Evolutionary conservation across 1,139 yeast species (phyloP), one percentile per base, ranked within the genome.

Genomic region (Wickerhamiella infanticola): DNA sequence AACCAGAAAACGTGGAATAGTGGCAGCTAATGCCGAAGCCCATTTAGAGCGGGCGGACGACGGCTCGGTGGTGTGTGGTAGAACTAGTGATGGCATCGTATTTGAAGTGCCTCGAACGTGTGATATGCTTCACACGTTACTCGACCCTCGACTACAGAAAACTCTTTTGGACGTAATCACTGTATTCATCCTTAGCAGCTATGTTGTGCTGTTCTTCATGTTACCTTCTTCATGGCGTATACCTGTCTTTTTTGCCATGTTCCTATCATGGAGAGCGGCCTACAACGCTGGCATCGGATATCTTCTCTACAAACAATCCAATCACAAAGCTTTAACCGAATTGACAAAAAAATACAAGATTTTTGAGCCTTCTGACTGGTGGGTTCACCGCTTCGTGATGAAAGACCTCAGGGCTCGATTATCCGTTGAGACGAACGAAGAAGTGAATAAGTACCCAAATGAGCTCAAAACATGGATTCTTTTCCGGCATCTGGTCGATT

Each of bases 401-500:
- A 59, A 65, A 45, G 79, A 75, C 53, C 66, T 82, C 44, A 66
- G 65, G 40, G 68, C 79, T 38, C 85, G 82, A 60, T 74, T 83
- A 6, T 49, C 61, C 7, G 55, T 52, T 42, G 48, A 53, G n/a
- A 39, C 48, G 4, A 60, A 65, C 39, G 78, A 76, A 57, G 63
- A 72, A 41, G 66, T 77, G 50, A 62, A 68, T 41, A 57, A 66
- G 11, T 66, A 73, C 43, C 95, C 95, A 1, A 66, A 76, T 47
- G 94, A 83, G 59, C 80, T 80, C 65, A 83, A 82, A 62, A 78
- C 90, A 37, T 84, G 95, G 95, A 67, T 84, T 43, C 61, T 84
- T 18, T 84, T 81, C 63, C 71, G 95, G 51, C 82, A 81, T 59
- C 70, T 79, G 46, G 95, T 84, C 24, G 94, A 84, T 61, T 70